Percentiles rank a stretch among this genome's conserved stretches.
These are phyloP conservation scores for Agaricales sp. DNA, from an alignment of 1,284 basidiomycete species.

Conservation along the genomic window DNA sequence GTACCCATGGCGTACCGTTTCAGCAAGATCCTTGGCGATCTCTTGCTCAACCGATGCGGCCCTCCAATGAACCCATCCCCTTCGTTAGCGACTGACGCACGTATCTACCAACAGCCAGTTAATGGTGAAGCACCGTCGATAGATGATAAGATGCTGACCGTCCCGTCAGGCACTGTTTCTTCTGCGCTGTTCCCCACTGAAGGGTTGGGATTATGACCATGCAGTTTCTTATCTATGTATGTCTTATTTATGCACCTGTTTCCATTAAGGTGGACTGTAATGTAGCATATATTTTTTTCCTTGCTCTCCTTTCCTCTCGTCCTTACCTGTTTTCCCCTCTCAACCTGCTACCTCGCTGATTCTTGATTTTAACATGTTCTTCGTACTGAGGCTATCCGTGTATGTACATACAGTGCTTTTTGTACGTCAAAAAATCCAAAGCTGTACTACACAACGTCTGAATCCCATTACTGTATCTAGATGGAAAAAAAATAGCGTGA, in stretches of 20 bases:
- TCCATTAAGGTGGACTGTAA: background rate
- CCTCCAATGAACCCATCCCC: background rate
- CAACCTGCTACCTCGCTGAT: too few species aligned
- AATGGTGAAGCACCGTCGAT: background rate
- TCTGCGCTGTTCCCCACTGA: background rate
- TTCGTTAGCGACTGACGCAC: background rate
- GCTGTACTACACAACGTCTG: too few species aligned
- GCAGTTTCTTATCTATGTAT: background rate
- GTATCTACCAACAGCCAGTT: background rate
- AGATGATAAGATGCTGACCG: background rate
- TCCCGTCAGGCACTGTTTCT: background rate
- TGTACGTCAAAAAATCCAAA: too few species aligned
- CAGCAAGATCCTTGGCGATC: background rate
- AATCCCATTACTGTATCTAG: too few species aligned
- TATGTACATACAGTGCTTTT: background rate
- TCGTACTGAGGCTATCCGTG: background rate
- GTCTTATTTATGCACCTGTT: background rate
- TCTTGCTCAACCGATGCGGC: background rate
- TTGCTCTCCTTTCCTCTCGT: background rate
- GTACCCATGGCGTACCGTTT: slow-evolving; percentile 1
- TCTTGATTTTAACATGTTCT: background rate
- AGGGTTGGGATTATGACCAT: background rate
- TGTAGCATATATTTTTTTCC: background rate
- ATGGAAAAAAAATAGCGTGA: too few species aligned
- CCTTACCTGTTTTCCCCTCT: background rate